Conservation (phyloP, 306 rosid species). For the Quercus alba region DNA sequence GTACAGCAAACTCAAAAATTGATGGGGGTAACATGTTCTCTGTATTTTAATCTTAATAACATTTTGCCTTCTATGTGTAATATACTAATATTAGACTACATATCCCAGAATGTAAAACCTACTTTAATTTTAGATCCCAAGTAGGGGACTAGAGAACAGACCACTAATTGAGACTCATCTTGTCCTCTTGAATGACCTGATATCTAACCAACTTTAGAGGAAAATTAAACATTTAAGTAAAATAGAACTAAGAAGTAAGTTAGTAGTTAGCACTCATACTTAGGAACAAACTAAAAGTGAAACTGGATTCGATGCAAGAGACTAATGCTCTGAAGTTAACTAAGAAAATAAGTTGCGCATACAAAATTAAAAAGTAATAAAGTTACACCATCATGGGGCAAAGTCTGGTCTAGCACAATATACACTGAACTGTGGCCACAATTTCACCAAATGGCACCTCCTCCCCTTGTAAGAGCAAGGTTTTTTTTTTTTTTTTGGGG, state of each 20-base stretch:
- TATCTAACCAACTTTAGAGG: not conserved
- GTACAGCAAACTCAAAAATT: not conserved
- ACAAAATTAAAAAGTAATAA: too few relatives aligned
- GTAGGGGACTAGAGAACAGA: not conserved
- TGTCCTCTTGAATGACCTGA: not conserved
- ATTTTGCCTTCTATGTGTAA: not conserved
- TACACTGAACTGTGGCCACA: too few relatives aligned
- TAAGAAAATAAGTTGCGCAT: not conserved
- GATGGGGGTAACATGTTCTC: not conserved
- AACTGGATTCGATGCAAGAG: not conserved
- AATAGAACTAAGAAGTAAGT: not conserved
- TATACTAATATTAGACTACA: not conserved
- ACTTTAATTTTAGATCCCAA: not conserved
- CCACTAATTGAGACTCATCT: not conserved
- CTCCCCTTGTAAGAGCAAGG: too few relatives aligned
- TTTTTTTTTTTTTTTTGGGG: too few relatives aligned
- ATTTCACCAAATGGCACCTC: too few relatives aligned
- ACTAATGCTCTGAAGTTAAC: not conserved
- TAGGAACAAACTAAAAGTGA: not conserved
- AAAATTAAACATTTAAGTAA: not conserved
- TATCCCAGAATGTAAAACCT: not conserved
- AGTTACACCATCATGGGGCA: too few relatives aligned
- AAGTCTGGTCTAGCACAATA: too few relatives aligned
- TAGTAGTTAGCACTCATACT: not conserved
- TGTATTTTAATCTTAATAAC: not conserved